Base-by-base conservation (phyloP, 805 yeast genomes). In the Ogataea wickerhamii region DNA sequence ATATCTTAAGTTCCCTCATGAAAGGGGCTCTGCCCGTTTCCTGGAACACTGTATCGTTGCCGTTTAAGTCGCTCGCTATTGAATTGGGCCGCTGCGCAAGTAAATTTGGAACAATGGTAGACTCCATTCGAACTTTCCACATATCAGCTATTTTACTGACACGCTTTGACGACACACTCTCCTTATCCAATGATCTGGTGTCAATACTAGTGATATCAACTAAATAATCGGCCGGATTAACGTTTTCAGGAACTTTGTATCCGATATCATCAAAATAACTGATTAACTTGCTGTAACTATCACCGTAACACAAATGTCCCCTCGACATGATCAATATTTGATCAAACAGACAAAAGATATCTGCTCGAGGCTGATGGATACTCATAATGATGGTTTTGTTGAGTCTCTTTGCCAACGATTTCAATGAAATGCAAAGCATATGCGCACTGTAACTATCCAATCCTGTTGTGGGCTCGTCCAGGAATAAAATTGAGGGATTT, bases 401-500 rank as follows among this genome's bases (percentile, higher is more conserved):
- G 16, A 55, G 39, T 11, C 63, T 58, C 30, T 55, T 55, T 0
- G 85, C 78, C 24, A 82, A 64, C 40, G 73, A 68, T 47, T 77
- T 74, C 38, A 87, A 68, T 0, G 86, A 76, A 31, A 71, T 64
- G 12, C 87, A 73, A 24, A 87, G 65, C 39, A 78, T 63, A 46
- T 70, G 74, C 0, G 95, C 89, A 10, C 88, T 79, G 44, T 77
- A 78, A 4, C 94, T 80, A 58, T 87, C 95, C 23, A 87, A 62
- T 0, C 95, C 95, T 0, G 95, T 86, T 1, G 95, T 87, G 5
- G 95, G 95, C 51, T 87, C 95, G 57, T 87, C 96, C 29, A 87
- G 60, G 51, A 86, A 86, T 43, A 87, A 60, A 2, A 87, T 64
- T 0, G 88, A 76, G 0, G 95, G 95, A 46, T 79, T 82, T 5